Percentiles rank a stretch among this genome's conserved stretches.
phyloP scores from a whole-genome alignment of 75 land plant species.

The Sequoia sempervirens region DNA sequence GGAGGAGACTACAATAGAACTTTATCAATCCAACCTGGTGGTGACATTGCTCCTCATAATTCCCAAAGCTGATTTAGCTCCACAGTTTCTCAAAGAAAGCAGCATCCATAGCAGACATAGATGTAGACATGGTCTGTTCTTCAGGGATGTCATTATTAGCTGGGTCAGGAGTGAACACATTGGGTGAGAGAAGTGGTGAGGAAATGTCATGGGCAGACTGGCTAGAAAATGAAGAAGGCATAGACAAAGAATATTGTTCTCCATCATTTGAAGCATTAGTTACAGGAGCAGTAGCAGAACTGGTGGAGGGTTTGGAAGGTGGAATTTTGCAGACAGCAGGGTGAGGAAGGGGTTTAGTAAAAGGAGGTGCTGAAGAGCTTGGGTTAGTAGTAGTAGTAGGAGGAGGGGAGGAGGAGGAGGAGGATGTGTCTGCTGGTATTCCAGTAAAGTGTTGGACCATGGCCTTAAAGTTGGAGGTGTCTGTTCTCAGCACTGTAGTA shows the following conservation, averaged over 20 bases:
- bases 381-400: not conserved
- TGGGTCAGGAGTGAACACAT: not conserved
- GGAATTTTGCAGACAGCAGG: slow-evolving; percentile 6
- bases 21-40: not conserved
- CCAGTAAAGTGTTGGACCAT: slow-evolving; percentile 46
- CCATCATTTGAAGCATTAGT: not conserved
- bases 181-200: not conserved
- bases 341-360: slow-evolving; percentile 4
- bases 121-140: not conserved
- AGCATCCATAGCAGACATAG: not conserved
- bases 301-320: not conserved
- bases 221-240: not conserved
- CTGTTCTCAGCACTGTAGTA: slow-evolving; percentile 22
- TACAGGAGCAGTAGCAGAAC: not conserved
- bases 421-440: slow-evolving; percentile 10
- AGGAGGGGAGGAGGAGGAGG: not conserved
- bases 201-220: not conserved
- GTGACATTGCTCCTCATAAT: not conserved
- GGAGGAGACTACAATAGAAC: not conserved
- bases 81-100: slow-evolving; percentile 9
- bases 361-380: not conserved
- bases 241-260: not conserved
- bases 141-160: not conserved
- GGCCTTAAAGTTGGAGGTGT: slow-evolving; percentile 20
- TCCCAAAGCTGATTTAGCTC: not conserved